Percentiles rank a stretch among this genome's conserved stretches.
These are phyloP conservation scores for Talinum fruticosum DNA, from an alignment of 148 eudicot species.

Conservation along the genomic window DNA sequence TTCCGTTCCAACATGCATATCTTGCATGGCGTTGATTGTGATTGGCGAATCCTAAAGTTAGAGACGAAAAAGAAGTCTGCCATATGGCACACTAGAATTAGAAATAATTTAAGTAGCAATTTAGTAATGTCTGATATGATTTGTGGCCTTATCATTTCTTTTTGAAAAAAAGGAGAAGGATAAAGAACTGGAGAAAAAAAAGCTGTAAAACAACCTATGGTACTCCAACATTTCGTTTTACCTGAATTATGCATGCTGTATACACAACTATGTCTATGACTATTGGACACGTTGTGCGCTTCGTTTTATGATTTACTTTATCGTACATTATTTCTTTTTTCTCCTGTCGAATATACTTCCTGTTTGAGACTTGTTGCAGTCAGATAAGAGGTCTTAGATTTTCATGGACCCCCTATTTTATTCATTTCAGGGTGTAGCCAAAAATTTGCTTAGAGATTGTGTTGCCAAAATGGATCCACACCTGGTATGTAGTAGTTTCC, in stretches of 20 bases:
- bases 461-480: constrained; percentile 59
- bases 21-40: neutral
- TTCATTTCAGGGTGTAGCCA: constrained; percentile 58
- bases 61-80: neutral
- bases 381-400: neutral
- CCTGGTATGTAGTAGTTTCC: constrained; percentile 41
- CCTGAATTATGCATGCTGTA: neutral
- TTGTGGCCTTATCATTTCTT: too few species aligned
- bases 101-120: too few species aligned
- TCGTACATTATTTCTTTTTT: neutral
- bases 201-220: too few species aligned
- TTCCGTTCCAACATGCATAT: neutral
- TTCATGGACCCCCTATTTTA: neutral
- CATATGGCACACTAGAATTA: neutral
- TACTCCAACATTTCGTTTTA: too few species aligned
- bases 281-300: neutral
- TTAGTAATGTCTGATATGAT: too few species aligned
- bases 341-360: neutral
- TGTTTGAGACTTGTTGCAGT: neutral
- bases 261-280: neutral
- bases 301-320: neutral
- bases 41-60: neutral
- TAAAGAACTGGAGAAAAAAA: too few species aligned
- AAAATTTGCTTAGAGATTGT: constrained; percentile 71
- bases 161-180: too few species aligned